Conservation (phyloP, 805 yeast species). For the Starmera caribaea region DNA sequence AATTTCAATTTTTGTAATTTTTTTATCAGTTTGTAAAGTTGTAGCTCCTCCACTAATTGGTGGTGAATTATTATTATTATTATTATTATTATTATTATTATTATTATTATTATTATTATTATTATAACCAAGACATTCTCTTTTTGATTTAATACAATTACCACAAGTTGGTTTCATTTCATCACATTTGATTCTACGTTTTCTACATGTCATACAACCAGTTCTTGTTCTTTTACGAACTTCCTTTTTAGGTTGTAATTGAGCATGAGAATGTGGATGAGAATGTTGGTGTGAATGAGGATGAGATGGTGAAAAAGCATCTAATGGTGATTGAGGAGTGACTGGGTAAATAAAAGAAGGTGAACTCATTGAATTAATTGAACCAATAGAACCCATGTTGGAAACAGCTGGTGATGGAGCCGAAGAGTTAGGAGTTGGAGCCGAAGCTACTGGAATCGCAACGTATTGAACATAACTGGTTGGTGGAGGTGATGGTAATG, state of each 20-base stretch:
- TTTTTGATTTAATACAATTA: constrained; percentile 57
- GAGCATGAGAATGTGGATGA: background rate
- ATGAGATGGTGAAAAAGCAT: background rate
- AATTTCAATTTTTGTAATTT: too few relatives aligned
- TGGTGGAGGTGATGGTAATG: background rate
- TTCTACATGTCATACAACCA: constrained; percentile 68
- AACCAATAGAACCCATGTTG: background rate
- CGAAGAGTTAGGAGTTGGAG: background rate
- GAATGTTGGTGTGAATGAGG: background rate
- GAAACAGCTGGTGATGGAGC: background rate
- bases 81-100: constrained; percentile 21
- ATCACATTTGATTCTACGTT: constrained; percentile 66
- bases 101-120: background rate
- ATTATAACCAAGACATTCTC: constrained; percentile 55
- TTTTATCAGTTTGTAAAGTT: too few relatives aligned
- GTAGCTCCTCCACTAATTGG: too few relatives aligned
- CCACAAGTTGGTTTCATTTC: constrained; percentile 61
- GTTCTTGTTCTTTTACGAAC: constrained; percentile 50
- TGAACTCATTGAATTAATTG: background rate
- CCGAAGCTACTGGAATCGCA: background rate
- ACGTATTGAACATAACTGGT: background rate
- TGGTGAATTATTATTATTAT: background rate
- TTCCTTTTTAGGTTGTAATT: background rate
- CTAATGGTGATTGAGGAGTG: background rate
- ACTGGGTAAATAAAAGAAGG: background rate